phyloP scores from a whole-genome alignment of 2,329 filamentous ascomycete species.

The Chrysoporthe austroafricana region DNA sequence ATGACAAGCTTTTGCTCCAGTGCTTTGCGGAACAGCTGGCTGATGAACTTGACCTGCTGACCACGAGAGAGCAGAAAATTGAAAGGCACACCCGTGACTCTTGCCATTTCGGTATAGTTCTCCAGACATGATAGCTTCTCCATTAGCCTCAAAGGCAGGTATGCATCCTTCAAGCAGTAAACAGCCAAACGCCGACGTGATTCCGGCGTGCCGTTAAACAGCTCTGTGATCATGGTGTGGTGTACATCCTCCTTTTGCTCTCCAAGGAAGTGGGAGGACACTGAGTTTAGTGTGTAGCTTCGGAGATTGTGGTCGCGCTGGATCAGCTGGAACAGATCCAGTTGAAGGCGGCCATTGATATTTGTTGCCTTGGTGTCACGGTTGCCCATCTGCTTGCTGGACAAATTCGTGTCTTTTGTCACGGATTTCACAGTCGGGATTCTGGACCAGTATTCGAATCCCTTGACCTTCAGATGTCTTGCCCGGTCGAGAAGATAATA shows the following conservation, averaged over 20 bases:
- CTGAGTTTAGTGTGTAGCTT: slow-evolving; percentile 97
- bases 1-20: slow-evolving; percentile 92
- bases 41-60: slow-evolving; percentile 97
- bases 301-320: slow-evolving; percentile 93
- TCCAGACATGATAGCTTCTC: slow-evolving; percentile 98
- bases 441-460: slow-evolving; percentile 88
- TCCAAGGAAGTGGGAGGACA: slow-evolving; percentile 90
- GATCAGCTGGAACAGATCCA: slow-evolving; percentile 92
- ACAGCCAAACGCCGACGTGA: slow-evolving; percentile 87
- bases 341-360: slow-evolving; percentile 88
- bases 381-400: slow-evolving; percentile 97
- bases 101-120: slow-evolving; percentile 99
- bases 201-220: slow-evolving; percentile 95
- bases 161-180: slow-evolving; percentile 97
- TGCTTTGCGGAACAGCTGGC: slow-evolving; percentile 94
- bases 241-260: slow-evolving; percentile 99
- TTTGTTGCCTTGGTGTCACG: slow-evolving; percentile 94
- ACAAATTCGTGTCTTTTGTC: slow-evolving; percentile 82
- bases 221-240: slow-evolving; percentile 97
- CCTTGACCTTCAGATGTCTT: slow-evolving; percentile 75
- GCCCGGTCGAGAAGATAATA: slow-evolving; percentile 92
- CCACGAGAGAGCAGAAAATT: slow-evolving; percentile 90
- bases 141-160: slow-evolving; percentile 90
- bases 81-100: slow-evolving; percentile 97
- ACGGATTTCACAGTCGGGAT: slow-evolving; percentile 72